Base-by-base conservation (phyloP, 2,329 filamentous ascomycete genomes). In the Talaromyces sp. region DNA sequence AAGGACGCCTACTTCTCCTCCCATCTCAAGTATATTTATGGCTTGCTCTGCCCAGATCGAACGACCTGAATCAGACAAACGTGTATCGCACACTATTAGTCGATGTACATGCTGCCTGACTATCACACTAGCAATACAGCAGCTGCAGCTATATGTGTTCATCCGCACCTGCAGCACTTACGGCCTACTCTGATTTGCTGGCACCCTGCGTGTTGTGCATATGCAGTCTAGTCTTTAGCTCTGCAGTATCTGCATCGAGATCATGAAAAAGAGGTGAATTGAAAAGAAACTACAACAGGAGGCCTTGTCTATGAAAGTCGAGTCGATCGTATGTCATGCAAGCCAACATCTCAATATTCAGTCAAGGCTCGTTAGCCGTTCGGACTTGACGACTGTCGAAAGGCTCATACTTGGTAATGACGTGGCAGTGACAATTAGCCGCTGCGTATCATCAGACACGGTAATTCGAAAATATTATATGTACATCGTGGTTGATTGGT, bases 201-300 rank as follows among this genome's bases (percentile, higher is more conserved):
- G 40, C 46, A 31, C 48, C 37, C 39, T 44, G 31, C 25, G 46
- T 42, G 39, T 54, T 31, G 11, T 61, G 59, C 48, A 61, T 61
- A 61, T 61, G 59, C 58, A 35, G 58, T n/a, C 58, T 60, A 54
- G 37, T n/a, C 21, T 39, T 7, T 59, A 59, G 57, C 16, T 18
- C 28, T 18, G 48, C 28, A 33, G 25, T 18, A n/a, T 28, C 48
- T 33, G 48, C 28, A 33, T 9, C 21, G 4, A 18, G 8, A 31
- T 52, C 28, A 28, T n/a, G 7, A 18, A 16, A 52, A 52, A 31
- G 6, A 28, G 28, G 6, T 3, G 6, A 28, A 28, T n/a, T n/a
- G 28, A 28, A 52, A 35, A 21, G n/a, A 31, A 52, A 31, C 12
- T 52, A 21, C 16, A 52, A 16, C 12, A 18, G 21, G 28, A 52